Conservation (phyloP, 2,329 filamentous ascomycete genomes). For the Tolypocladium capitatum region DNA sequence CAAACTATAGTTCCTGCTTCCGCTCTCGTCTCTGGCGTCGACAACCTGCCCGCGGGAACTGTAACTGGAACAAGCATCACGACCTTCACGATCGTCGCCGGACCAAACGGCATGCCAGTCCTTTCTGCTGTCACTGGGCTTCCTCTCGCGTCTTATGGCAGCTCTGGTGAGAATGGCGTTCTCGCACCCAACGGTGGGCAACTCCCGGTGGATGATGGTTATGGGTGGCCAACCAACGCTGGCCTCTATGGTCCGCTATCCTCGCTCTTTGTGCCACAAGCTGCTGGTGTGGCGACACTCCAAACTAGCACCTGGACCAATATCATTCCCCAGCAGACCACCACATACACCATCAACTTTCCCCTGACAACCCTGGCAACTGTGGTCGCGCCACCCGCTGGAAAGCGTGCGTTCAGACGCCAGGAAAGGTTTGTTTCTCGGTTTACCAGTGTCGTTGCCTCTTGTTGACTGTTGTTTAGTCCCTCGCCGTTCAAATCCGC, state of each 20-base stretch:
- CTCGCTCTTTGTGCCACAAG: constrained; percentile 10
- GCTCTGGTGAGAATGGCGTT: constrained; percentile 4
- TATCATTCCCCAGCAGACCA: constrained; percentile 23
- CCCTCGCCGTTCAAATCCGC: constrained; percentile 3
- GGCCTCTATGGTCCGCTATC: constrained; percentile 10
- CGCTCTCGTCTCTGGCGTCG: constrained; percentile 9
- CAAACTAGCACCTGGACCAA: constrained; percentile 27
- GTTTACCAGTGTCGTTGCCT: background rate
- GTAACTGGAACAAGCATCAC: constrained; percentile 11
- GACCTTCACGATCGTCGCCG: constrained; percentile 12
- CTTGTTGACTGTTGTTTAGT: constrained; percentile 6
- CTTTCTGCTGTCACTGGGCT: constrained; percentile 8
- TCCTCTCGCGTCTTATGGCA: constrained; percentile 7
- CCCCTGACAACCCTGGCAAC: constrained; percentile 24
- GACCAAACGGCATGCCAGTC: constrained; percentile 9
- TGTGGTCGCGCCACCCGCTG: constrained; percentile 13
- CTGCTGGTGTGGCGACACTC: constrained; percentile 8
- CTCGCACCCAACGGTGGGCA: constrained; percentile 6
- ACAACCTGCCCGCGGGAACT: constrained; percentile 8
- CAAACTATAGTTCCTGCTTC: constrained; percentile 5
- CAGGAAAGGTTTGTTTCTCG: constrained; percentile 14
- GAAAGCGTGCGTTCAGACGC: constrained; percentile 14
- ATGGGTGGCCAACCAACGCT: constrained; percentile 10
- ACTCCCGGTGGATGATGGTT: constrained; percentile 7
- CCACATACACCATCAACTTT: constrained; percentile 26